Evolutionary conservation across 306 rosid species (phyloP).

Genomic region (Dalbergia cochinchinensis): DNA sequence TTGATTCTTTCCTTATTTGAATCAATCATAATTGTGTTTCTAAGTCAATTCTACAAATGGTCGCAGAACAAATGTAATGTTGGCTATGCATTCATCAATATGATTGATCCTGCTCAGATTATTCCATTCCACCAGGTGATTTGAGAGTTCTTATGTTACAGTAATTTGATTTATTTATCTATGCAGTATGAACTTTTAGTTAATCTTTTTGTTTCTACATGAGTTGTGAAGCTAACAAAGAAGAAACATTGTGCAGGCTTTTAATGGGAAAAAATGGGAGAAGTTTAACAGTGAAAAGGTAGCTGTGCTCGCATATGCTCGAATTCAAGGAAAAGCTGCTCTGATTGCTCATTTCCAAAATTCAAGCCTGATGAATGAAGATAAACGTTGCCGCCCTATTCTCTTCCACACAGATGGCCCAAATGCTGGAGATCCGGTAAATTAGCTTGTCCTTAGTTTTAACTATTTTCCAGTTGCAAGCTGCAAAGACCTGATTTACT

Average conservation of each 20-base stretch:
- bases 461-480: slow-evolving; percentile 30
- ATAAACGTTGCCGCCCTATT: slow-evolving; percentile 89
- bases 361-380: slow-evolving; percentile 86
- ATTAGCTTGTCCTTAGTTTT: slow-evolving; percentile 32
- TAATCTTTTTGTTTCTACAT: slow-evolving; percentile 27
- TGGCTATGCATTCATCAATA: slow-evolving; percentile 94
- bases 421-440: slow-evolving; percentile 88
- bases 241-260: slow-evolving; percentile 63
- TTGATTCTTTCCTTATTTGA: slow-evolving; percentile 35
- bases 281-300: slow-evolving; percentile 95
- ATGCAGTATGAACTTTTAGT: slow-evolving; percentile 23
- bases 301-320: slow-evolving; percentile 86
- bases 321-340: slow-evolving; percentile 87
- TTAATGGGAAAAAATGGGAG: slow-evolving; percentile 91
- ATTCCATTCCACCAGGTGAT: slow-evolving; percentile 81
- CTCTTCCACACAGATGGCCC: slow-evolving; percentile 90
- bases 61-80: slow-evolving; percentile 92
- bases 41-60: slow-evolving; percentile 37
- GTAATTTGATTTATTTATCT: slow-evolving; percentile 31
- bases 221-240: slow-evolving; percentile 40
- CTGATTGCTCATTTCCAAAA: slow-evolving; percentile 88
- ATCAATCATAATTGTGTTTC: slow-evolving; percentile 39
- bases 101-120: slow-evolving; percentile 81
- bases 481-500: slow-evolving; percentile 20
- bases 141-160: slow-evolving; percentile 16